Percentiles rank a stretch among this genome's conserved stretches.
phyloP scores from a whole-genome alignment of 1,284 basidiomycete species.

The Phylloboletellus chloephorus region DNA sequence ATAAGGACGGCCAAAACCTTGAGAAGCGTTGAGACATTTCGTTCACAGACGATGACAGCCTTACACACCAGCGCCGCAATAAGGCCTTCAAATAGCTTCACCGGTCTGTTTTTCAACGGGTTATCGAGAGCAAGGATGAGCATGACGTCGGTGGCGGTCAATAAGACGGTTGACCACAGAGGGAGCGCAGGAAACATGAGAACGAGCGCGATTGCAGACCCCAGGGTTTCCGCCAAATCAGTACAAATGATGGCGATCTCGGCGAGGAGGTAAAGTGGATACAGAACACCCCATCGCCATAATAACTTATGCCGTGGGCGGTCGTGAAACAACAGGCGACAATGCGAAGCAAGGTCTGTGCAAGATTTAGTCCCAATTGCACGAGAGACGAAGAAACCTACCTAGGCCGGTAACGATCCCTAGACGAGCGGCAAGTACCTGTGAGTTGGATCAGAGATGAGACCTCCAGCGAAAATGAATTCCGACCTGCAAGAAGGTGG shows the following conservation, averaged over 20 bases:
- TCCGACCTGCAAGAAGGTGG: slow-evolving; percentile 52
- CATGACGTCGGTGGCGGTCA: slow-evolving; percentile 70
- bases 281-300: slow-evolving; percentile 47
- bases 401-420: slow-evolving; percentile 49
- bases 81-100: slow-evolving; percentile 58
- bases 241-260: slow-evolving; percentile 70
- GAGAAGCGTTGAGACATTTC: not conserved
- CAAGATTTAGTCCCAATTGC: not conserved
- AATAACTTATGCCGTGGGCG: slow-evolving; percentile 43
- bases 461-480: not conserved
- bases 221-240: slow-evolving; percentile 59
- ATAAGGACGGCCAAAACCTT: slow-evolving; percentile 78
- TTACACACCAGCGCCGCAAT: slow-evolving; percentile 54
- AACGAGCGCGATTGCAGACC: slow-evolving; percentile 69
- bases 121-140: slow-evolving; percentile 51
- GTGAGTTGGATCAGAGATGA: slow-evolving; percentile 9
- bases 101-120: slow-evolving; percentile 39
- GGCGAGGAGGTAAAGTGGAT: slow-evolving; percentile 48
- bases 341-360: slow-evolving; percentile 50
- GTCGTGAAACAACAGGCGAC: slow-evolving; percentile 51
- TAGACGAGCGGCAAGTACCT: slow-evolving; percentile 43
- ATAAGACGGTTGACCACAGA: slow-evolving; percentile 60
- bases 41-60: not conserved
- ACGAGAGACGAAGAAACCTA: slow-evolving; percentile 15
- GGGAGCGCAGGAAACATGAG: slow-evolving; percentile 68